phyloP scores from a whole-genome alignment of 805 yeast genomes.

The Blastobotrys mokoenaii region DNA sequence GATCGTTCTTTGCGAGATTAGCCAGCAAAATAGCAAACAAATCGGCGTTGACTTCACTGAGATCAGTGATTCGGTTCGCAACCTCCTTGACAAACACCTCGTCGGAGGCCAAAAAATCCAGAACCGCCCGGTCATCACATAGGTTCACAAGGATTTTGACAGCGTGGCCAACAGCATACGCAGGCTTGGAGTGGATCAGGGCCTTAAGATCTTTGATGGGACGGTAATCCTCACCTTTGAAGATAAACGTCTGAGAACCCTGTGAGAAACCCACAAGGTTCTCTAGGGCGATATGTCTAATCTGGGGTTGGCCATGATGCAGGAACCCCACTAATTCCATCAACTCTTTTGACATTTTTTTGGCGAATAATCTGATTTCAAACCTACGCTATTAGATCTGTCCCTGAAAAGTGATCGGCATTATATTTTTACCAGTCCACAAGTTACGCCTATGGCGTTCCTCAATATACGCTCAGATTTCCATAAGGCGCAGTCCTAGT shows the following conservation, averaged over 20 bases:
- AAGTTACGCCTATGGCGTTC: too few relatives aligned
- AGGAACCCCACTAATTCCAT: constrained; percentile 62
- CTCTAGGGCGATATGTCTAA: constrained; percentile 76
- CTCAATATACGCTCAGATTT: too few relatives aligned
- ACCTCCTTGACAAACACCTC: constrained; percentile 35
- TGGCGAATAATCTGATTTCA: background rate
- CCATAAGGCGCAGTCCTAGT: too few relatives aligned
- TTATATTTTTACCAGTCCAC: too few relatives aligned
- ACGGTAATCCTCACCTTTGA: constrained; percentile 58
- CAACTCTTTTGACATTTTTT: constrained; percentile 2
- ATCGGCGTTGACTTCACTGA: constrained; percentile 63
- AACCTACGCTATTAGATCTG: too few relatives aligned
- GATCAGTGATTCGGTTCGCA: constrained; percentile 32
- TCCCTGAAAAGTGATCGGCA: too few relatives aligned
- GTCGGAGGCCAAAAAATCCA: constrained; percentile 61
- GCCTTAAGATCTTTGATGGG: constrained; percentile 67
- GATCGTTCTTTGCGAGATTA: constrained; percentile 74
- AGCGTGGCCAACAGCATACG: constrained; percentile 32
- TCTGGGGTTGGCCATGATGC: constrained; percentile 72
- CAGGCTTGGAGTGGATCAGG: constrained; percentile 42
- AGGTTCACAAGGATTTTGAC: constrained; percentile 75
- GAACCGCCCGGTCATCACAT: constrained; percentile 59
- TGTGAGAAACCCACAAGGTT: constrained; percentile 74
- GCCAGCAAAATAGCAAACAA: constrained; percentile 76
- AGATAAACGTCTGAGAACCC: constrained; percentile 57